These are phyloP conservation scores for Calamus simplicifolius DNA, from an alignment of 176 grass and related monocot genomes.

Conservation along the genomic window DNA sequence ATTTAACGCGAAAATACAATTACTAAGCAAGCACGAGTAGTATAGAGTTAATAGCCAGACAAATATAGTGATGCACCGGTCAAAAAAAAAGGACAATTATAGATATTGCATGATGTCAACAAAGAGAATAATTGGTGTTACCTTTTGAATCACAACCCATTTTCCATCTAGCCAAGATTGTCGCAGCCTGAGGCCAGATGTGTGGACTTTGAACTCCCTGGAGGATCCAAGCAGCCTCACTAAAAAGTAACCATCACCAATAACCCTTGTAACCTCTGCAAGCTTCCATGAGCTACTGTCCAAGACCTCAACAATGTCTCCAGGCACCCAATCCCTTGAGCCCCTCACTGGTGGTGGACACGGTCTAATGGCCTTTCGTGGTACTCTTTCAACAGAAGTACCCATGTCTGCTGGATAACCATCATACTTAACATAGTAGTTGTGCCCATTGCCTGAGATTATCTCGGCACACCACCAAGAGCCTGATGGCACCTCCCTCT, in stretches of 20 bases:
- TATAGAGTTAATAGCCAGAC: too few relatives aligned
- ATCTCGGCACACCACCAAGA: conserved; percentile 58
- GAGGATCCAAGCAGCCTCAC: conserved; percentile 52
- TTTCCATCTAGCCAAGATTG: conserved; percentile 57
- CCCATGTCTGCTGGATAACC: background rate
- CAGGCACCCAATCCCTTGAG: conserved; percentile 25
- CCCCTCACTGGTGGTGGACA: conserved; percentile 16
- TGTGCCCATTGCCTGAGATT: conserved; percentile 67
- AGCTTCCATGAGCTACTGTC: conserved; percentile 65
- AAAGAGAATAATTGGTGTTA: background rate
- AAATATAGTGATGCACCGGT: too few relatives aligned
- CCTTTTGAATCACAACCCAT: conserved; percentile 68
- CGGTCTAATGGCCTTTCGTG: conserved; percentile 57
- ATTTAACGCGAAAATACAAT: too few relatives aligned
- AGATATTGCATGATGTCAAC: too few relatives aligned
- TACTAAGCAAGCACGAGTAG: too few relatives aligned
- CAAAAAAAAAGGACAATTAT: too few relatives aligned
- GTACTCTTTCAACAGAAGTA: conserved; percentile 33
- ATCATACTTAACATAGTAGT: conserved; percentile 49
- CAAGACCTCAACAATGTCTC: conserved; percentile 55
- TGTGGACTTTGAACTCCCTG: conserved; percentile 38
- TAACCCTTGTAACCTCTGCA: conserved; percentile 32
- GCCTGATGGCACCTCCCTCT: conserved; percentile 34
- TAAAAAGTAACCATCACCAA: conserved; percentile 37
- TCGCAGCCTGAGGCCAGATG: conserved; percentile 37